Evolutionary conservation across 345 rosid species (phyloP).

Genomic region (Aegle marmelos): DNA sequence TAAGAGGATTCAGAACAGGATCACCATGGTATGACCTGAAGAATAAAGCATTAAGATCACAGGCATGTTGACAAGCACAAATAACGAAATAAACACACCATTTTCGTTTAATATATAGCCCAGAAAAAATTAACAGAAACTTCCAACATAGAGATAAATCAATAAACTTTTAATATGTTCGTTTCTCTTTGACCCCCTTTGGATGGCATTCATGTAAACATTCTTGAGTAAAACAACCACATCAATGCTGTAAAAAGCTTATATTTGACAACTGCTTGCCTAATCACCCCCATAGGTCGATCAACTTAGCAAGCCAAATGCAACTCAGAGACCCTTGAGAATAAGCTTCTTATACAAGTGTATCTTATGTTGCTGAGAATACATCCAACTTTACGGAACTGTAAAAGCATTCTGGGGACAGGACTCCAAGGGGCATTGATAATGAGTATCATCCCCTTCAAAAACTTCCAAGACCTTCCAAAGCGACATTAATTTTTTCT

Average conservation of each 20-base stretch:
- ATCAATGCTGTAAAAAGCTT: background rate
- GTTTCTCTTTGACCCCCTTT: background rate
- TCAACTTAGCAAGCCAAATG: background rate
- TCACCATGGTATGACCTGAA: conserved; percentile 85
- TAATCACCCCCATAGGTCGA: conserved; percentile 1
- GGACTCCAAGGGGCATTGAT: background rate
- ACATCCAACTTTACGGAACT: conserved; percentile 4
- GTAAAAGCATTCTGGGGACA: background rate
- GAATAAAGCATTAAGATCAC: conserved; percentile 15
- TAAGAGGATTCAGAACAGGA: conserved; percentile 89
- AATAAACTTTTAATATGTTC: background rate
- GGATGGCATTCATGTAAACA: background rate
- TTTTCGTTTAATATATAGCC: conserved; percentile 2
- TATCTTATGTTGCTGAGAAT: background rate
- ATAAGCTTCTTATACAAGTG: background rate
- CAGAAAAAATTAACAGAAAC: background rate
- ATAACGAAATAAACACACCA: background rate
- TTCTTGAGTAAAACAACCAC: background rate
- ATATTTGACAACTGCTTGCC: background rate
- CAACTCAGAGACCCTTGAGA: background rate
- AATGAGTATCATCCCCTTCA: background rate
- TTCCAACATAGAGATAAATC: background rate
- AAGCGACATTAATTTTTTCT: background rate
- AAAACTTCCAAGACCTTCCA: background rate
- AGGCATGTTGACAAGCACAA: background rate